Percentiles rank a stretch among this genome's conserved stretches.
phyloP scores from a whole-genome alignment of 139 green algal species.

The Desmodesmus armatus region DNA sequence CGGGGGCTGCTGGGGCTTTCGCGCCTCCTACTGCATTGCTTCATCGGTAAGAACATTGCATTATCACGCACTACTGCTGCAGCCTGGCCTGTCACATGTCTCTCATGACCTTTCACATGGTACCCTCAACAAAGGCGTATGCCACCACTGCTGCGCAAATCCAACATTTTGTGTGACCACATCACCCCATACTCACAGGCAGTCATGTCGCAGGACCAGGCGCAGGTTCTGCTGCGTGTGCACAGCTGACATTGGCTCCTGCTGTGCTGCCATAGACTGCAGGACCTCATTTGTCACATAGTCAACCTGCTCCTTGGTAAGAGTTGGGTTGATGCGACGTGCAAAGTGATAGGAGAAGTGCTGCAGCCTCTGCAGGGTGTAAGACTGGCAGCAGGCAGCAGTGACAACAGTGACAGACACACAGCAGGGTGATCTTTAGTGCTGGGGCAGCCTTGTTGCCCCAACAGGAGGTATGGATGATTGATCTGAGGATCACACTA shows the following conservation, averaged over 20 bases:
- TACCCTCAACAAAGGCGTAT: too few relatives aligned
- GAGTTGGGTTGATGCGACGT: slow-evolving; percentile 16
- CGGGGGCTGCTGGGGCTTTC: too few relatives aligned
- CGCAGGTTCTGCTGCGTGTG: slow-evolving; percentile 52
- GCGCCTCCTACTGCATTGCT: too few relatives aligned
- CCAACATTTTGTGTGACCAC: too few relatives aligned
- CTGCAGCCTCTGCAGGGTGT: slow-evolving; percentile 53
- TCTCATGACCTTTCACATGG: too few relatives aligned
- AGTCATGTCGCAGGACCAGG: slow-evolving; percentile 70
- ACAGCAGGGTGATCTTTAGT: not conserved
- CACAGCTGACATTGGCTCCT: slow-evolving; percentile 6
- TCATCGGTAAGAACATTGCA: too few relatives aligned
- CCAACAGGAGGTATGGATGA: too few relatives aligned
- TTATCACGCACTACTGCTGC: too few relatives aligned
- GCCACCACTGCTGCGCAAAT: too few relatives aligned
- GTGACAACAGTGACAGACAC: not conserved
- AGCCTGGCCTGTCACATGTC: too few relatives aligned
- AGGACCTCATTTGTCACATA: slow-evolving; percentile 24
- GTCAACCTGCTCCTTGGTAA: slow-evolving; percentile 49
- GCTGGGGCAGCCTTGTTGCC: too few relatives aligned
- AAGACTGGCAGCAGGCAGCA: slow-evolving; percentile 43
- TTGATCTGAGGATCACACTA: too few relatives aligned
- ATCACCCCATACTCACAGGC: slow-evolving; percentile 56
- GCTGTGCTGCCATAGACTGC: not conserved
- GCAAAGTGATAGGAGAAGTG: slow-evolving; percentile 54